Evolutionary conservation across 495 filamentous ascomycete genomes (phyloP), one percentile per base, ranked within the genome.

Genomic region (Aspergillus leporis): DNA sequence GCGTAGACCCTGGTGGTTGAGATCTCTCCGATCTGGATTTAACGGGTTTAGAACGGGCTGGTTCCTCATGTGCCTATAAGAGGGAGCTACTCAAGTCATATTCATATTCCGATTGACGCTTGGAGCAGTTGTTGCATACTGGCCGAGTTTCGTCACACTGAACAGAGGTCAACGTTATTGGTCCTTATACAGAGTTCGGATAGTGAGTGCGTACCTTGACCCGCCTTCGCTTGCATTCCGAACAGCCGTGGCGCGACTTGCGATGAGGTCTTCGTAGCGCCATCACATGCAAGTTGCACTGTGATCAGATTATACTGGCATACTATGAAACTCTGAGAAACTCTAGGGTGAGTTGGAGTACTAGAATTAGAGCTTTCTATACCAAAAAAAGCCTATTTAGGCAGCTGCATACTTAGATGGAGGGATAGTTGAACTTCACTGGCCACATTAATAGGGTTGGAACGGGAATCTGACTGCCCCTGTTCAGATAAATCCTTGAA

Each of bases 101-200:
- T 55, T 75, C 72, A 58, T 74, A 78, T 32, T 71, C 68, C 1
- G 71, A 51, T 61, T 70, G 69, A 18, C 75, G 72, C 49, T 75
- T 74, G 22, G 69, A 65, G 28, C 75, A 78, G 58, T 78, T 78
- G 50, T 67, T 63, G 54, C 75, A 78, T 5, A 61, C 60, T 16
- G 75, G 75, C 13, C 72, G 68, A 23, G 62, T 50, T 56, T 77
- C 74, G 43, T 77, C 73, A 54, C 74, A 77, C 73, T 77, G 50
- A 10, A 28, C 2, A 25, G 25, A 13, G 5, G 19, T 51, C 31
- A 53, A 32, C 6, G 5, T 31, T 22, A 32, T 32, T 53, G 2
- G 34, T 5, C 7, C 19, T 12, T 2, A 45, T 45, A 45, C 4
- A 45, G 18, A 18, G 38, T 18, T 13, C 5, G 14, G 10, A 5